These are phyloP conservation scores for Trypanosoma brucei DNA, from an alignment of 208 protist genomes.

Conservation along the genomic window DNA sequence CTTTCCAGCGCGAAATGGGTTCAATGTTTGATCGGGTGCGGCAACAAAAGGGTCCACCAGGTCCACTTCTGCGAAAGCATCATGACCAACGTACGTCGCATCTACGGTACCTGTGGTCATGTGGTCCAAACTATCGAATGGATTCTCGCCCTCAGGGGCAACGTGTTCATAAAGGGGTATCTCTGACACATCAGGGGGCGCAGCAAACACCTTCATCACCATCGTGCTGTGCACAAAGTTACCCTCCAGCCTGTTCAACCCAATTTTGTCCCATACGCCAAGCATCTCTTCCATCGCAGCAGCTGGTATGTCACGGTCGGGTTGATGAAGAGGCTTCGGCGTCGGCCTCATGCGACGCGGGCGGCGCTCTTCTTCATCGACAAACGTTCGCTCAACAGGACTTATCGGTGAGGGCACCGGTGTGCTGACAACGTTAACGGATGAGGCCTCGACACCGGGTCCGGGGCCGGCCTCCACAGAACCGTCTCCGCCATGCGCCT, in stretches of 20 bases:
- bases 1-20: constrained; percentile 38
- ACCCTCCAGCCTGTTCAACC: constrained; percentile 54
- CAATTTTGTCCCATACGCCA: constrained; percentile 74
- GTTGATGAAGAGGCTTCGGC: constrained; percentile 79
- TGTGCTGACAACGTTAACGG: not conserved
- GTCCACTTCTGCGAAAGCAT: constrained; percentile 14
- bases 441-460: constrained; percentile 25
- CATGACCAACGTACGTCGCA: constrained; percentile 10
- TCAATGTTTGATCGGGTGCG: constrained; percentile 34
- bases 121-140: constrained; percentile 29
- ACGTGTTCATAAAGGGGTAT: constrained; percentile 46
- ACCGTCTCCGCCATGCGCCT: constrained; percentile 75
- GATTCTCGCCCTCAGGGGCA: constrained; percentile 44
- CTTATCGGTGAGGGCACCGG: constrained; percentile 5
- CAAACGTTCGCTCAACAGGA: constrained; percentile 17
- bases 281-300: constrained; percentile 72
- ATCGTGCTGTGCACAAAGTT: constrained; percentile 87
- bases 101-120: not conserved
- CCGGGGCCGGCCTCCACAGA: constrained; percentile 55
- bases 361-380: constrained; percentile 32
- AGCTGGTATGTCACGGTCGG: constrained; percentile 51
- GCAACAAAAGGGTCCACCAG: constrained; percentile 46
- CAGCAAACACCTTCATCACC: constrained; percentile 85
- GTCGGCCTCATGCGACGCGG: constrained; percentile 46
- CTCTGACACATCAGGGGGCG: constrained; percentile 31